phyloP scores from a whole-genome alignment of 2,329 filamentous ascomycete genomes.

The Aureobasidium subglaciale region DNA sequence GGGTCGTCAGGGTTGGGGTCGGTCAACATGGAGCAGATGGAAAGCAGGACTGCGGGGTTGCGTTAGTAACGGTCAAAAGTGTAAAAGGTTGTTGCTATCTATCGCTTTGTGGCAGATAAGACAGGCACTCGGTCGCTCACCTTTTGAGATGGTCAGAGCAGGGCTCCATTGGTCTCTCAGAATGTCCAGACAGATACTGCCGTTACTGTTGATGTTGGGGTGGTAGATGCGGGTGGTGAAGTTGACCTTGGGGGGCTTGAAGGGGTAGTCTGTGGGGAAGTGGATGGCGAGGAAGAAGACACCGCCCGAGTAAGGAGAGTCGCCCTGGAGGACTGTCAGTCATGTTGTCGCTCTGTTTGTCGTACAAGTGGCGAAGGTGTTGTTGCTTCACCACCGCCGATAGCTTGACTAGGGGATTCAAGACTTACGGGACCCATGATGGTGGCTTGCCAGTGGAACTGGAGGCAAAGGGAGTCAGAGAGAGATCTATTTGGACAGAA shows the following conservation, averaged over 20 bases:
- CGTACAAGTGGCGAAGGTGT: conserved; percentile 8
- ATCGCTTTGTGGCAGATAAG: neutral
- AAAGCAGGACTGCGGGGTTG: conserved; percentile 67
- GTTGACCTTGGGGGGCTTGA: conserved; percentile 99
- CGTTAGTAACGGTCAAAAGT: conserved; percentile 20
- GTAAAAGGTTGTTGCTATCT: neutral
- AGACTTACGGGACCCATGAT: conserved; percentile 96
- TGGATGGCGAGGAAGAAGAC: conserved; percentile 99
- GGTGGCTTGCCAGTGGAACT: conserved; percentile 99
- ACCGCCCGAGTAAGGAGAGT: conserved; percentile 95
- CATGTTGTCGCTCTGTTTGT: neutral
- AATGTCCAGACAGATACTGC: conserved; percentile 98
- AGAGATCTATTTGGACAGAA: conserved; percentile 17
- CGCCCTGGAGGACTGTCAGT: conserved; percentile 51
- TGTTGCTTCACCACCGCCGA: neutral
- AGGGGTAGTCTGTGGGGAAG: conserved; percentile 99
- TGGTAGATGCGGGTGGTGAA: conserved; percentile 99
- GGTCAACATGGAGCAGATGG: conserved; percentile 99
- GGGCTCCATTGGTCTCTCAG: conserved; percentile 99
- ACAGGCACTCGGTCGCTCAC: conserved; percentile 40
- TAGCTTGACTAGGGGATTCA: neutral
- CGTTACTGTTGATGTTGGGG: conserved; percentile 99
- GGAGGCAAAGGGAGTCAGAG: conserved; percentile 29
- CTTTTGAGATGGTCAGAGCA: conserved; percentile 96
- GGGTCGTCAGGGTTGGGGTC: conserved; percentile 99